phyloP scores from a whole-genome alignment of 177 flowering plant genomes.

The Vitis hybrid region DNA sequence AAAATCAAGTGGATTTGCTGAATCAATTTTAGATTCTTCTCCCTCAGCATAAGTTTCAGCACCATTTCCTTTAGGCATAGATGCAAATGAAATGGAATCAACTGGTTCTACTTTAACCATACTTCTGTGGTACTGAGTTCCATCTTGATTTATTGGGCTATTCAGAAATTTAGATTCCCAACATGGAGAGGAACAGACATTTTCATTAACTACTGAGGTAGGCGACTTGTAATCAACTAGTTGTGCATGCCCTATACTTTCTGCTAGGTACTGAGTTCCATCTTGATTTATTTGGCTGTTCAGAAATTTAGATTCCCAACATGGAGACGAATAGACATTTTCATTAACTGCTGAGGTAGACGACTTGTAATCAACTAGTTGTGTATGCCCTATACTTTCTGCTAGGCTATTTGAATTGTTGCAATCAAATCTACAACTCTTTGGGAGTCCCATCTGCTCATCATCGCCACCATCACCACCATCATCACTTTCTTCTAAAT shows the following conservation, averaged over 20 bases:
- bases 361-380: conserved; percentile 9
- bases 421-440: conserved; percentile 10
- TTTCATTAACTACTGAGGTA: conserved; percentile 4
- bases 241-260: conserved; percentile 46
- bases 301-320: conserved; percentile 10
- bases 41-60: background rate
- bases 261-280: conserved; percentile 12
- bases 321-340: conserved; percentile 11
- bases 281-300: conserved; percentile 7
- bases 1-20: background rate
- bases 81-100: background rate
- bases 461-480: conserved; percentile 23
- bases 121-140: background rate
- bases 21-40: background rate
- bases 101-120: background rate
- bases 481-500: conserved; percentile 50
- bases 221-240: conserved; percentile 11
- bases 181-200: conserved; percentile 9
- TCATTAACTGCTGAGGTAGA: conserved; percentile 1
- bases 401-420: conserved; percentile 19
- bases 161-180: conserved; percentile 11
- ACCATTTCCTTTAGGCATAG: background rate
- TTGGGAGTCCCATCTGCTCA: background rate
- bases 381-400: conserved; percentile 52
- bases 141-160: conserved; percentile 6